These are phyloP conservation scores for Pseudozyma thailandica DNA, from an alignment of 1,284 basidiomycete genomes.

Conservation along the genomic window DNA sequence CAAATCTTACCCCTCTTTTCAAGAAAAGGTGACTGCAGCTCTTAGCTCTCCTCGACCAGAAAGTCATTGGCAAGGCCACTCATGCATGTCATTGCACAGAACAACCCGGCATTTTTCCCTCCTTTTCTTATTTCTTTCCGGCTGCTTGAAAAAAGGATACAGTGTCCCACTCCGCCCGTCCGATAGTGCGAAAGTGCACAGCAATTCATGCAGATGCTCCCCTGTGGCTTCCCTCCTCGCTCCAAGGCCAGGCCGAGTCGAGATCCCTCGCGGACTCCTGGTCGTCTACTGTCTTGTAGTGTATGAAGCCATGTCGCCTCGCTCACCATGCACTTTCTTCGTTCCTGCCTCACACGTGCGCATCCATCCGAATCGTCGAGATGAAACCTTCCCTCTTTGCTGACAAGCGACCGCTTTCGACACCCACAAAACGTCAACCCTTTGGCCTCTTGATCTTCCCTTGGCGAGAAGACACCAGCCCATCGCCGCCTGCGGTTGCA, in stretches of 20 bases:
- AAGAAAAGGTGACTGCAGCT: neutral
- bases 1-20: neutral
- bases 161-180: neutral
- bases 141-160: neutral
- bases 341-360: slow-evolving; percentile 27
- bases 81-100: neutral
- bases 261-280: no score
- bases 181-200: neutral
- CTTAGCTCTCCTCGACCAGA: no score
- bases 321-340: neutral
- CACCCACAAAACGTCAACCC: neutral
- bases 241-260: no score
- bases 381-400: neutral
- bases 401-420: neutral
- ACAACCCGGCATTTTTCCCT: no score
- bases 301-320: no score
- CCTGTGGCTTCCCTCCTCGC: neutral
- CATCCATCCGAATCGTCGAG: slow-evolving; percentile 1
- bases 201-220: neutral
- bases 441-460: neutral
- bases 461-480: neutral
- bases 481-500: neutral
- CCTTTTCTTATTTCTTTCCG: neutral
- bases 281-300: no score
- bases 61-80: slow-evolving; percentile 1